These are phyloP conservation scores for Prunus mira DNA, from an alignment of 306 rosid genomes.

Conservation along the genomic window DNA sequence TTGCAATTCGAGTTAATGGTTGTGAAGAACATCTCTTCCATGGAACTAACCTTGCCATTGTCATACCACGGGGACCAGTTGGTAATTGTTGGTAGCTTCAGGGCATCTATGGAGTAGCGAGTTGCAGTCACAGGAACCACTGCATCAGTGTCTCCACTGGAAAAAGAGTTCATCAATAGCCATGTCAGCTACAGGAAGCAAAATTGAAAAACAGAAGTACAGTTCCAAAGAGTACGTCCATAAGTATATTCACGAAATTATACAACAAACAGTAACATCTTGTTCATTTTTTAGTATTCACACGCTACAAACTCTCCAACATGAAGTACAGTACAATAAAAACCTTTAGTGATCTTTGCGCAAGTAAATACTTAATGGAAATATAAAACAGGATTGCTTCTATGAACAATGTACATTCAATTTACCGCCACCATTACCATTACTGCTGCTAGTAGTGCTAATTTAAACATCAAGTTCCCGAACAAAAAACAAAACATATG, in stretches of 20 bases:
- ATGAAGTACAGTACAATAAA: neutral
- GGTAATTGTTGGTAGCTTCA: conserved; percentile 75
- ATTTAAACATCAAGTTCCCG: conserved; percentile 2
- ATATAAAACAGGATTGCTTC: neutral
- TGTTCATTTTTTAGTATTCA: neutral
- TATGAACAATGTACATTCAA: neutral
- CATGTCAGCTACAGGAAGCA: conserved; percentile 2
- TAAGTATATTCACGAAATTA: no score
- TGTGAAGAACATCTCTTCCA: neutral
- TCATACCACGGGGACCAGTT: conserved; percentile 91
- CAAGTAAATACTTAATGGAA: neutral
- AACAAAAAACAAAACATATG: conserved; percentile 1
- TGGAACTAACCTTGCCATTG: conserved; percentile 71
- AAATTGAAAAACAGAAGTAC: neutral
- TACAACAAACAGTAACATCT: neutral
- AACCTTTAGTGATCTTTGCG: neutral
- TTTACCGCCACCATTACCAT: neutral
- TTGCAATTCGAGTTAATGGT: neutral
- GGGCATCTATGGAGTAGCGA: conserved; percentile 78
- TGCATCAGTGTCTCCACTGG: conserved; percentile 90
- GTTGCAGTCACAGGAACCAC: conserved; percentile 91
- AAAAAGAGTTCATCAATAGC: conserved; percentile 20
- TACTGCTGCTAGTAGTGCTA: neutral
- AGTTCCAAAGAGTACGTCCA: neutral
- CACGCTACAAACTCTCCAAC: neutral